A percentile compares a stretch with the other conserved stretches of the same genome.
phyloP scores from a whole-genome alignment of 352 stramenopile species.

The Phytophthora podocarpi region DNA sequence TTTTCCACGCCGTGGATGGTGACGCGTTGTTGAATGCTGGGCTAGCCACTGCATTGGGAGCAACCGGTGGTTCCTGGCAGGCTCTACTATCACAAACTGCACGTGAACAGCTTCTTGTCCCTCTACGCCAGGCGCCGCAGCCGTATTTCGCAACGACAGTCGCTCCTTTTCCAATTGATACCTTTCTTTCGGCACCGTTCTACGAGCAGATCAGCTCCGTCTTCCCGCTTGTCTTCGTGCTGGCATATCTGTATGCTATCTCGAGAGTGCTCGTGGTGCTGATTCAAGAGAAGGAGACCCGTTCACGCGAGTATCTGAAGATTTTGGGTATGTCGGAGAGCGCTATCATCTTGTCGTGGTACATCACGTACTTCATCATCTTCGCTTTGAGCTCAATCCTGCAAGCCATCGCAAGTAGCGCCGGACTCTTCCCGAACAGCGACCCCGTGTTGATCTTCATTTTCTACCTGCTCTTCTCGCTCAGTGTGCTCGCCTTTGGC shows the following conservation, averaged over 20 bases:
- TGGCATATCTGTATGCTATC: conserved; percentile 92
- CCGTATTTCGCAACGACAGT: conserved; percentile 51
- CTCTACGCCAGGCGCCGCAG: conserved; percentile 65
- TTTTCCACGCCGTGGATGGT: conserved; percentile 33
- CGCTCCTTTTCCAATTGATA: conserved; percentile 60
- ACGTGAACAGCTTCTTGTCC: conserved; percentile 40
- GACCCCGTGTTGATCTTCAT: conserved; percentile 65
- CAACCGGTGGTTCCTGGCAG: background rate
- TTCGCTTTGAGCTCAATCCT: conserved; percentile 65
- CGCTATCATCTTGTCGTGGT: conserved; percentile 71
- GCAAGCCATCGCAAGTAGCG: conserved; percentile 44
- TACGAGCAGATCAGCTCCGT: conserved; percentile 75
- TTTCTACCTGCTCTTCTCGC: conserved; percentile 72
- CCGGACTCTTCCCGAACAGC: conserved; percentile 46
- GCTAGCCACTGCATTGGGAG: conserved; percentile 12
- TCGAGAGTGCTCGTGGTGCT: conserved; percentile 87
- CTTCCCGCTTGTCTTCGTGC: conserved; percentile 89
- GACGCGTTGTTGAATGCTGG: conserved; percentile 40
- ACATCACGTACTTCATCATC: conserved; percentile 89
- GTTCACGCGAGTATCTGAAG: conserved; percentile 93
- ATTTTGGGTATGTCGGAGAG: conserved; percentile 91
- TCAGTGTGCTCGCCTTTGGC: conserved; percentile 42
- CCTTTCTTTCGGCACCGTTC: conserved; percentile 72
- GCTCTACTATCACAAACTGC: background rate
- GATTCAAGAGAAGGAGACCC: conserved; percentile 93